Conservation (phyloP, 2,329 filamentous ascomycete genomes). For the Hymenoscyphus scutula region DNA sequence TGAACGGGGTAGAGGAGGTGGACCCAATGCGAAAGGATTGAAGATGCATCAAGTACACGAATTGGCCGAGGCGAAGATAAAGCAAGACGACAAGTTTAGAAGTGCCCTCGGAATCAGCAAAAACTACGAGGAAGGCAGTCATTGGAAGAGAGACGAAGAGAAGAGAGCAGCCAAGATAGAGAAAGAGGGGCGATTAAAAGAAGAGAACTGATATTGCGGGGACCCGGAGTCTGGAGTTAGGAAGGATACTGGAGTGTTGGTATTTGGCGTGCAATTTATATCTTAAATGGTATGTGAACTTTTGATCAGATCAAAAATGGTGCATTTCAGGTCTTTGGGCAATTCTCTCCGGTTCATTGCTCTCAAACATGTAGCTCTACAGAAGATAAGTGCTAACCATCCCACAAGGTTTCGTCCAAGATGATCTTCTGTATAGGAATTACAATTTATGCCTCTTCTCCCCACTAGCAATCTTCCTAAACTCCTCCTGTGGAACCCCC, state of each 20-base stretch:
- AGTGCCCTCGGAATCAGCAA: conserved; percentile 83
- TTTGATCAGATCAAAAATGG: neutral
- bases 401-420: neutral
- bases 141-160: conserved; percentile 84
- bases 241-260: conserved; percentile 8
- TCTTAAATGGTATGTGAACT: neutral
- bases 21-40: conserved; percentile 54
- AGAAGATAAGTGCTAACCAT: neutral
- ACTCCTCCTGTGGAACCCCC: conserved; percentile 78
- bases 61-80: conserved; percentile 91
- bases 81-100: conserved; percentile 85
- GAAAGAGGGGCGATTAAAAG: conserved; percentile 15
- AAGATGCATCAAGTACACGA: conserved; percentile 97
- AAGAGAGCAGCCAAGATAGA: conserved; percentile 48
- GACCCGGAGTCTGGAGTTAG: neutral
- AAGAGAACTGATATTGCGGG: neutral
- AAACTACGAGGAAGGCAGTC: conserved; percentile 80
- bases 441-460: conserved; percentile 94
- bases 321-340: neutral
- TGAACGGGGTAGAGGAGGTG: conserved; percentile 37
- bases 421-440: neutral
- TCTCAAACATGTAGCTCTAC: neutral
- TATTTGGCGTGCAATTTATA: neutral
- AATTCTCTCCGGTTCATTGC: neutral
- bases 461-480: conserved; percentile 76